Conservation (phyloP, 768 basidiomycete genomes). For the Gloeopeniophorella convolvens region DNA sequence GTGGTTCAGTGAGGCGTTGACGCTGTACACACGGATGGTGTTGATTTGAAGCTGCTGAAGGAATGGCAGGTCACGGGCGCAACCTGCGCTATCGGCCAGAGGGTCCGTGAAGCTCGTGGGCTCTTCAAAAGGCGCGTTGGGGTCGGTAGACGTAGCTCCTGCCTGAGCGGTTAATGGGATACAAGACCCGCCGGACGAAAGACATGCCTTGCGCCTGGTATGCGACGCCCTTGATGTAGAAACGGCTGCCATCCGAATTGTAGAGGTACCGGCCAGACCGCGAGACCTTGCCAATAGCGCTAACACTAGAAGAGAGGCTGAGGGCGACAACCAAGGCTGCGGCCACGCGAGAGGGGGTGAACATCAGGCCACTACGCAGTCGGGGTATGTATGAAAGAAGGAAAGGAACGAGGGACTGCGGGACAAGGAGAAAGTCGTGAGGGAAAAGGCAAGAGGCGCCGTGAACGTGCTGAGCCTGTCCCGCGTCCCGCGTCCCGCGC, state of each 20-base stretch:
- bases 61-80: constrained; percentile 73
- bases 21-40: constrained; percentile 79
- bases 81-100: constrained; percentile 57
- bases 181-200: neutral
- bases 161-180: neutral
- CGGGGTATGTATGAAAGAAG: constrained; percentile 9
- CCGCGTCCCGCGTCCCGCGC: too few relatives aligned
- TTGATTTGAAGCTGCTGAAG: constrained; percentile 75
- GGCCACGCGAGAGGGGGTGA: constrained; percentile 21
- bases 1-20: constrained; percentile 77
- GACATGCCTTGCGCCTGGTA: constrained; percentile 74
- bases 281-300: constrained; percentile 64
- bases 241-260: constrained; percentile 62
- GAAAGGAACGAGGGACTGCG: neutral
- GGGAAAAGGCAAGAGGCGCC: neutral
- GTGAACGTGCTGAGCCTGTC: neutral
- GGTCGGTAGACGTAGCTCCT: neutral
- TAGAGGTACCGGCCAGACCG: constrained; percentile 79
- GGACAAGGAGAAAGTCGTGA: neutral
- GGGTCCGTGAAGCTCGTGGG: constrained; percentile 79
- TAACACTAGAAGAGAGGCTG: constrained; percentile 41
- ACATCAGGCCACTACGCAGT: constrained; percentile 22
- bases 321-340: constrained; percentile 33
- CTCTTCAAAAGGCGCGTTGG: constrained; percentile 43
- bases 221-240: constrained; percentile 84